These are phyloP conservation scores for Salix brachista DNA, from an alignment of 345 rosid genomes.

Conservation along the genomic window DNA sequence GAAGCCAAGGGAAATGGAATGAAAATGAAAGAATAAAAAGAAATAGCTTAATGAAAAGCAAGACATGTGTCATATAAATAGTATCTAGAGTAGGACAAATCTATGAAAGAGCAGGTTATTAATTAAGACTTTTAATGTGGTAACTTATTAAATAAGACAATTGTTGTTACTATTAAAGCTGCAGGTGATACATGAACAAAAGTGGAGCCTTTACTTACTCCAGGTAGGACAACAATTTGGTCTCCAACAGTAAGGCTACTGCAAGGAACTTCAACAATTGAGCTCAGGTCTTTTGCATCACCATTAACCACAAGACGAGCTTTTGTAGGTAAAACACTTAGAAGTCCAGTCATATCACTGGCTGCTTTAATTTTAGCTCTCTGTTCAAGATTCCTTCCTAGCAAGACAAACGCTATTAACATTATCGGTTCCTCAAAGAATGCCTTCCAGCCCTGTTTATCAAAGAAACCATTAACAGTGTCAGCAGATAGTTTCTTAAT, in stretches of 20 bases:
- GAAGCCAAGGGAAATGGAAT: background rate
- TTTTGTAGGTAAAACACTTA: constrained; percentile 78
- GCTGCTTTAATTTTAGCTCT: constrained; percentile 96
- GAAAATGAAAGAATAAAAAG: background rate
- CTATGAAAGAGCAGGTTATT: background rate
- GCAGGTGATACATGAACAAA: constrained; percentile 10
- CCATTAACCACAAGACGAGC: constrained; percentile 83
- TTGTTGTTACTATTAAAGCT: constrained; percentile 2
- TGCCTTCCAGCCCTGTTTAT: constrained; percentile 87
- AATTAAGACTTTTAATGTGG: background rate
- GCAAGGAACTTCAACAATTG: constrained; percentile 83
- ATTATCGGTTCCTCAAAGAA: constrained; percentile 96
- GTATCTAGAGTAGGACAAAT: background rate
- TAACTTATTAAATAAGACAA: constrained; percentile 11
- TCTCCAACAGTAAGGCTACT: constrained; percentile 83
- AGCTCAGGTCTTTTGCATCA: constrained; percentile 32
- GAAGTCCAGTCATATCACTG: constrained; percentile 96
- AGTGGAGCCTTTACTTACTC: constrained; percentile 56
- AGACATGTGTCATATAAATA: background rate
- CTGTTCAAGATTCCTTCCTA: constrained; percentile 97
- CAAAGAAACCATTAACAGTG: constrained; percentile 13
- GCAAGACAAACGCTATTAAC: constrained; percentile 88
- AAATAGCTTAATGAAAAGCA: background rate
- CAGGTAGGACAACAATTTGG: constrained; percentile 78
- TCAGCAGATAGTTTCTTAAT: constrained; percentile 5